These are phyloP conservation scores for Xylaria intraflava DNA, from an alignment of 495 filamentous ascomycete species.

Conservation along the genomic window DNA sequence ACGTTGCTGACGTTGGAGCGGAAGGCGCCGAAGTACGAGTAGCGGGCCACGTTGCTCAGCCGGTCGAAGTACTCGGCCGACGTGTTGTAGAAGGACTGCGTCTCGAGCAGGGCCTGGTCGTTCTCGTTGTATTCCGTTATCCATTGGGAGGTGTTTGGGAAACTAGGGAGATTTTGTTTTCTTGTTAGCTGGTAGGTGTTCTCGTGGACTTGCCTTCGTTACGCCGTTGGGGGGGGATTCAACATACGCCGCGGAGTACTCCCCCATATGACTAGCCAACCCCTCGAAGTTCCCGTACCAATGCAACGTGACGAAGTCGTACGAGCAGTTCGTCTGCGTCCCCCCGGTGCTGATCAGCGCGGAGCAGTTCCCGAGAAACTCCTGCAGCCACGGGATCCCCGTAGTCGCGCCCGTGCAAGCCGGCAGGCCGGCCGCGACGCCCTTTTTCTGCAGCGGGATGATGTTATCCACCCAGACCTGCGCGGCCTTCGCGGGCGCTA, in stretches of 20 bases:
- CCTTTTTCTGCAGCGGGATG: slow-evolving; percentile 52
- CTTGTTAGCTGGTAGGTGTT: not conserved
- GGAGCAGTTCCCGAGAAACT: slow-evolving; percentile 52
- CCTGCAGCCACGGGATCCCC: slow-evolving; percentile 57
- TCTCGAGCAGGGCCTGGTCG: slow-evolving; percentile 43
- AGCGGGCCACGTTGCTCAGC: slow-evolving; percentile 52
- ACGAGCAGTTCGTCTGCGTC: slow-evolving; percentile 47
- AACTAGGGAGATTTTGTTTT: slow-evolving; percentile 24
- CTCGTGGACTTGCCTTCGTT: no score
- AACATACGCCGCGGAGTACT: slow-evolving; percentile 45
- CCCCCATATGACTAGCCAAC: slow-evolving; percentile 61
- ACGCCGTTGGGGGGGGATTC: slow-evolving; percentile 1
- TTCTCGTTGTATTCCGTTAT: slow-evolving; percentile 63
- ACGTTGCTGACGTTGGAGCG: slow-evolving; percentile 59
- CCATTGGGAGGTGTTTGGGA: slow-evolving; percentile 59
- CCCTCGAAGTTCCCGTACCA: slow-evolving; percentile 75
- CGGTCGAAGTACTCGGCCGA: slow-evolving; percentile 59
- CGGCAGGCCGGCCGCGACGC: slow-evolving; percentile 53
- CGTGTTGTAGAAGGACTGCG: slow-evolving; percentile 59
- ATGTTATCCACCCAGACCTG: slow-evolving; percentile 59
- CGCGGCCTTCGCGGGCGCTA: slow-evolving; percentile 53
- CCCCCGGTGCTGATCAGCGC: slow-evolving; percentile 29
- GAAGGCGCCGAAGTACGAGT: slow-evolving; percentile 71
- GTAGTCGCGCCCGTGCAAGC: slow-evolving; percentile 48
- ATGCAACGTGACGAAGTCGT: slow-evolving; percentile 68